phyloP scores from a whole-genome alignment of 768 basidiomycete genomes.

The Xerocomellus amylosporus region DNA sequence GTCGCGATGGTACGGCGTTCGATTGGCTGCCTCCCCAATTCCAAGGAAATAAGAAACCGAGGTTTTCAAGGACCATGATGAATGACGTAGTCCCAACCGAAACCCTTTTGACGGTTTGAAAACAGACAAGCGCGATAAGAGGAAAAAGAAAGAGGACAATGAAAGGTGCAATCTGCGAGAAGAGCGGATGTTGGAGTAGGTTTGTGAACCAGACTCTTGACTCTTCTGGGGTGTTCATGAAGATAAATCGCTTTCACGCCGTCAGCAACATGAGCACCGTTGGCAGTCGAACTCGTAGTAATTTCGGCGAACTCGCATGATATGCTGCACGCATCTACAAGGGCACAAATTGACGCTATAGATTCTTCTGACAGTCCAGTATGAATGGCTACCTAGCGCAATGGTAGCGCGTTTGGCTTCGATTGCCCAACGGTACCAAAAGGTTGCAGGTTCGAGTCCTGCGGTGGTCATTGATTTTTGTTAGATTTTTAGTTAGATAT shows the following conservation, averaged over 20 bases:
- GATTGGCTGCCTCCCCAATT: slow-evolving; percentile 47
- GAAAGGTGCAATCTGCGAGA: slow-evolving; percentile 59
- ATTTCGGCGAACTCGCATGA: slow-evolving; percentile 21
- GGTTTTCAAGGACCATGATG: slow-evolving; percentile 56
- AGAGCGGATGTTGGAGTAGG: slow-evolving; percentile 37
- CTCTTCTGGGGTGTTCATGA: slow-evolving; percentile 47
- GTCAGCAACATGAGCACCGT: slow-evolving; percentile 29
- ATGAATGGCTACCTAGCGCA: slow-evolving; percentile 74
- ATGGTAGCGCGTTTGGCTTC: slow-evolving; percentile 97
- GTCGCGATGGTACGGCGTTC: slow-evolving; percentile 18
- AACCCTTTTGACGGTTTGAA: slow-evolving; percentile 31
- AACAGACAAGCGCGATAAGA: slow-evolving; percentile 31
- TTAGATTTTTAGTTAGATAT: neutral
- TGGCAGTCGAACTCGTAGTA: slow-evolving; percentile 15
- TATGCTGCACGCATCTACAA: slow-evolving; percentile 1
- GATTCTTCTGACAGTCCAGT: fast-evolving
- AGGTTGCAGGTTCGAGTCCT: slow-evolving; percentile 98
- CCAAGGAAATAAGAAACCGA: slow-evolving; percentile 61
- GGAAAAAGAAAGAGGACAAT: slow-evolving; percentile 48
- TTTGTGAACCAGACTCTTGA: slow-evolving; percentile 39
- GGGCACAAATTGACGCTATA: neutral
- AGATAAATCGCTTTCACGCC: slow-evolving; percentile 26
- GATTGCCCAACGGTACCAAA: slow-evolving; percentile 76
- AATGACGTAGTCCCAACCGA: slow-evolving; percentile 27
- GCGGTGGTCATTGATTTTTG: slow-evolving; percentile 65